Evolutionary conservation across 1,284 basidiomycete genomes (phyloP), one percentile per base, ranked within the genome.

Genomic region (Trametes versicolor): DNA sequence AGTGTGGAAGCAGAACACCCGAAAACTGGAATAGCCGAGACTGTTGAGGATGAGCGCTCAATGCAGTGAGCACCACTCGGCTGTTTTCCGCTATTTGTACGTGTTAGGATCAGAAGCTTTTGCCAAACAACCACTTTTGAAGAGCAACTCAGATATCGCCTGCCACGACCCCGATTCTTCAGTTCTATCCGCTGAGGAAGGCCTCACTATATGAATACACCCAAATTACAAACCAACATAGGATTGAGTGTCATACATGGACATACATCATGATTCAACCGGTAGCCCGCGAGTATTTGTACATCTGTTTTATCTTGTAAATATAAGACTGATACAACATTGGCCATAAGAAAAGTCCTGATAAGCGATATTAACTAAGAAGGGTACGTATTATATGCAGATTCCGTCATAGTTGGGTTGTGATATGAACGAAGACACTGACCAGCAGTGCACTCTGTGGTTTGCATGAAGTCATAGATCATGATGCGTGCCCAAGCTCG

Each of bases 101-200:
- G 8, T 54, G 6, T 67, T 70, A 65, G 64, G 59, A 68, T 65
- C 56, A 9, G 54, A 68, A 51, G 67, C 67, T 60, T 12, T 64
- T 63, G 67, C 55, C 59, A 68, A 68, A 68, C 67, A 68, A 56
- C 62, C 49, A 34, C 58, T 34, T 21, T 32, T 27, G 7, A 23
- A 2, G 25, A 9, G 45, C 47, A 25, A 9, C 29, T 34, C 29
- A 9, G n/a, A 23, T 23, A 23, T 4, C 47, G 47, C 23, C 23
- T 49, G n/a, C n/a, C n/a, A n/a, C n/a, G 9, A 23, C 23, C 23
- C 5, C 8, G 21, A 25, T 23, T 49, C 12, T 8, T 1, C 13
- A 32, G 3, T 32, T 32, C 29, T 32, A 8, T 32, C 29, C 29
- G 29, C 8, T 32, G 3, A 32, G 8, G 29, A 32, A 32, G 8